A percentile compares a stretch with the other conserved stretches of the same genome.
Evolutionary conservation across 2,329 filamentous ascomycete species (phyloP).

Genomic region (Dothideomycetes sp.): DNA sequence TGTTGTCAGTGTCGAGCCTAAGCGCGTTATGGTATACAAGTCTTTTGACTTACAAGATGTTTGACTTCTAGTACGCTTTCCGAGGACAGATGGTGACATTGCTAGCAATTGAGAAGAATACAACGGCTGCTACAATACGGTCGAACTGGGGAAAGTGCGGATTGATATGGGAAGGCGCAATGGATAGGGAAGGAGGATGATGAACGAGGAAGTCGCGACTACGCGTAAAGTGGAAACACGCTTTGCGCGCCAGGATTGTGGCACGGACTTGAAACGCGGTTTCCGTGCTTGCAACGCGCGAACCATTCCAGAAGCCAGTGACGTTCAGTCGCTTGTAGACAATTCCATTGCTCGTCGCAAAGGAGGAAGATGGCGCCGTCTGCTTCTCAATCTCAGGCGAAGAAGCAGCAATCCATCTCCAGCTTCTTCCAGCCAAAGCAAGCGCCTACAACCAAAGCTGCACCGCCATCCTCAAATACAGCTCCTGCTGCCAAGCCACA

Average conservation of each 20-base stretch:
- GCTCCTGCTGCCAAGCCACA: constrained; percentile 47
- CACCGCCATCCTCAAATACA: constrained; percentile 86
- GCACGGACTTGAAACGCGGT: neutral
- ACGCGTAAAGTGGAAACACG: constrained; percentile 11
- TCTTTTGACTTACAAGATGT: constrained; percentile 14
- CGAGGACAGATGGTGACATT: constrained; percentile 34
- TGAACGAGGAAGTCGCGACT: constrained; percentile 7
- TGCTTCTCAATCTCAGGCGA: constrained; percentile 30
- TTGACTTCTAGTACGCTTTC: constrained; percentile 37
- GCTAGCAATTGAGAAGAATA: constrained; percentile 9
- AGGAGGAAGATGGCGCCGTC: constrained; percentile 10
- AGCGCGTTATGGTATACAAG: neutral
- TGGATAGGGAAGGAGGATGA: constrained; percentile 3
- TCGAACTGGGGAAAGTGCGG: neutral
- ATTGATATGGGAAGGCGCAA: neutral
- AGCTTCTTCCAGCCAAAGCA: constrained; percentile 62
- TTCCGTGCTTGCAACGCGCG: neutral
- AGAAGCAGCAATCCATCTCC: constrained; percentile 74
- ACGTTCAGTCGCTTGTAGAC: neutral
- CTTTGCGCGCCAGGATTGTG: neutral
- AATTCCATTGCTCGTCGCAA: too few relatives aligned
- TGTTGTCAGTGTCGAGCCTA: constrained; percentile 1
- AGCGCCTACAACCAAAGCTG: constrained; percentile 48
- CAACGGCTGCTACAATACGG: neutral
- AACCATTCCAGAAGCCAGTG: constrained; percentile 3